Base-by-base conservation (phyloP, 140 eudicot genomes). In the Stevia rebaudiana region DNA sequence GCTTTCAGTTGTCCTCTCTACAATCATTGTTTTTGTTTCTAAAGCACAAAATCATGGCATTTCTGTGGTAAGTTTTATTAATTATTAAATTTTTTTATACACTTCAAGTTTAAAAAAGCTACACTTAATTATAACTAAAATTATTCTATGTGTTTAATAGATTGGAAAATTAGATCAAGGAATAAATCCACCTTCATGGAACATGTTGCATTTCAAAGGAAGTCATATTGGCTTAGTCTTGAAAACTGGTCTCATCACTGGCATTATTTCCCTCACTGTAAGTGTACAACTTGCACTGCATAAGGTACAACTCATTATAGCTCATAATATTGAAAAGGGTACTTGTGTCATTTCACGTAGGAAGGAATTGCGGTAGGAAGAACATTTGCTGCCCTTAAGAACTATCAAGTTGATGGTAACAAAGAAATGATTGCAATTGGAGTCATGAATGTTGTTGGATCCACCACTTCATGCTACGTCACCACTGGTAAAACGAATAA, bases 301-400 rank as follows among this genome's bases (percentile, higher is more conserved):
- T n/a, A n/a, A n/a, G n/a, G n/a, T n/a, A n/a, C n/a, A n/a, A n/a
- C n/a, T n/a, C n/a, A n/a, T n/a, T n/a, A n/a, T n/a, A n/a, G n/a
- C n/a, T n/a, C n/a, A n/a, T n/a, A n/a, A n/a, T n/a, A n/a, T n/a
- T n/a, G n/a, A n/a, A n/a, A n/a, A n/a, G n/a, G n/a, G n/a, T n/a
- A n/a, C n/a, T n/a, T n/a, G n/a, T n/a, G n/a, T n/a, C n/a, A n/a
- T n/a, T n/a, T n/a, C n/a, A n/a, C n/a, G n/a, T n/a, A 94, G 99
- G 99, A 94, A 83, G 99, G 99, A 53, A 94, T 94, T 61, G 97
- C 97, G 7, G 99, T 94, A 11, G 99, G 99, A 59, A 78, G 99
- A 52, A 88, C 99, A 61, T 94, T 94, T 78, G 96, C 99, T 47
- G 37, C 94, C n/a, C 59, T 88, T 55, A 77, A 73, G 42, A 86